Evolutionary conservation across 1,284 basidiomycete genomes (phyloP).

Genomic region (Papiliotrema nemorosa): DNA sequence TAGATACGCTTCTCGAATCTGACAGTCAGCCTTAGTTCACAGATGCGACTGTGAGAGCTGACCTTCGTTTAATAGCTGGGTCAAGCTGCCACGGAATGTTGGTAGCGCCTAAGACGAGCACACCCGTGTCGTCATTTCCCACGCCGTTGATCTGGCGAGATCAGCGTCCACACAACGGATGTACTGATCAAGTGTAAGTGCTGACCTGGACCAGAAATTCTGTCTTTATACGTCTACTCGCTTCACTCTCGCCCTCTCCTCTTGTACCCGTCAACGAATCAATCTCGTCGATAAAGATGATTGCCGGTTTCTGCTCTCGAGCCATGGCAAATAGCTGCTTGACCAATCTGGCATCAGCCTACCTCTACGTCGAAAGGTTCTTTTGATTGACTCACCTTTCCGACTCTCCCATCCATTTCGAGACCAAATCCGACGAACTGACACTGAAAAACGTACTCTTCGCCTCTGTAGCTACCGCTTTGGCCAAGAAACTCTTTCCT

Average conservation of each 20-base stretch:
- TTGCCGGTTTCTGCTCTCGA: conserved; percentile 90
- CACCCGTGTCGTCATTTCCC: conserved; percentile 93
- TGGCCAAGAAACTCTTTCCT: conserved; percentile 90
- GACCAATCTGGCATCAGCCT: conserved; percentile 63
- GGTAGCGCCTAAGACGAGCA: conserved; percentile 97
- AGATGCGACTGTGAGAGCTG: no score
- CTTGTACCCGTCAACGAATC: conserved; percentile 93
- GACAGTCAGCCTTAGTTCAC: not conserved
- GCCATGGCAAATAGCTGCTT: conserved; percentile 97
- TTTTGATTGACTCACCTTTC: conserved; percentile 65
- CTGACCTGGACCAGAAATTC: conserved; percentile 74
- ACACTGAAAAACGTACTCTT: conserved; percentile 99
- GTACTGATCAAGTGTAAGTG: not conserved
- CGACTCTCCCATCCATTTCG: conserved; percentile 99
- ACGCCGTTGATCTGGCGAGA: conserved; percentile 90
- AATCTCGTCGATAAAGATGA: conserved; percentile 99
- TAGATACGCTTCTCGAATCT: conserved; percentile 98
- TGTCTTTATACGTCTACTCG: conserved; percentile 93
- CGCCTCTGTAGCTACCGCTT: conserved; percentile 97
- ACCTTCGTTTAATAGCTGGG: conserved; percentile 95
- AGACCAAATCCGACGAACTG: conserved; percentile 90
- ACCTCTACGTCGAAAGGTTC: not conserved
- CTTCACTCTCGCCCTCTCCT: conserved; percentile 94
- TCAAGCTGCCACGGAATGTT: conserved; percentile 98
- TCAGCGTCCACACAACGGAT: not conserved